These are phyloP conservation scores for Eucalyptus cloeziana DNA, from an alignment of 345 rosid species.

Conservation along the genomic window DNA sequence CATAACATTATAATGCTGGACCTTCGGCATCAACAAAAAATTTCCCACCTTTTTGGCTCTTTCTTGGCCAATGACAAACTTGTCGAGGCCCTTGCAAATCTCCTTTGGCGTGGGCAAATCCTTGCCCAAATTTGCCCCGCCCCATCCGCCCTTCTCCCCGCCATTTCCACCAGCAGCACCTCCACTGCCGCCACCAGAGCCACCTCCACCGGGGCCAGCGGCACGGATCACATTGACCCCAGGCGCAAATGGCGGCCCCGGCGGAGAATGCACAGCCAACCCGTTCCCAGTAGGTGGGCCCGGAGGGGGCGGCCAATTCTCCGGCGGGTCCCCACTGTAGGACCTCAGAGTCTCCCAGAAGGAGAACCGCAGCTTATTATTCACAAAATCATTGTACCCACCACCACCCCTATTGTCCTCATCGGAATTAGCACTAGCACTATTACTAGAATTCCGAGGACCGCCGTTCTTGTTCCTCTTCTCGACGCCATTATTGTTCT, in stretches of 20 bases:
- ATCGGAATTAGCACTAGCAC: background rate
- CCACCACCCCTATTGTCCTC: slow-evolving; percentile 11
- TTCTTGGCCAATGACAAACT: slow-evolving; percentile 79
- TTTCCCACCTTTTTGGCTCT: slow-evolving; percentile 68
- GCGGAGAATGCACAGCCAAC: slow-evolving; percentile 48
- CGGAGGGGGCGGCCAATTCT: slow-evolving; percentile 44
- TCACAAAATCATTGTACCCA: background rate
- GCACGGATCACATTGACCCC: slow-evolving; percentile 46
- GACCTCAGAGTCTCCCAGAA: slow-evolving; percentile 72
- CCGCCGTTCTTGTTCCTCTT: background rate
- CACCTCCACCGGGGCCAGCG: slow-evolving; percentile 17
- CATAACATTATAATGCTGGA: background rate
- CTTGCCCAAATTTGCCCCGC: slow-evolving; percentile 81
- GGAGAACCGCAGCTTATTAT: slow-evolving; percentile 37
- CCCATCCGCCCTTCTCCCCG: slow-evolving; percentile 41
- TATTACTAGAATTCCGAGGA: background rate
- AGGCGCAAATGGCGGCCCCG: slow-evolving; percentile 69
- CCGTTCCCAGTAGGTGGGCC: slow-evolving; percentile 32
- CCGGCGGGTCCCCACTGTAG: slow-evolving; percentile 59
- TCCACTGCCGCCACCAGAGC: background rate
- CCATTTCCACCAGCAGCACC: slow-evolving; percentile 4
- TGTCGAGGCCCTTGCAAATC: slow-evolving; percentile 79
- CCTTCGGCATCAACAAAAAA: background rate
- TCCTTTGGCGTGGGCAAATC: slow-evolving; percentile 89
- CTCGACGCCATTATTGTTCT: background rate